A percentile compares a stretch with the other conserved stretches of the same genome.
phyloP scores from a whole-genome alignment of 2,329 filamentous ascomycete genomes.

The Talaromyces atroroseus region DNA sequence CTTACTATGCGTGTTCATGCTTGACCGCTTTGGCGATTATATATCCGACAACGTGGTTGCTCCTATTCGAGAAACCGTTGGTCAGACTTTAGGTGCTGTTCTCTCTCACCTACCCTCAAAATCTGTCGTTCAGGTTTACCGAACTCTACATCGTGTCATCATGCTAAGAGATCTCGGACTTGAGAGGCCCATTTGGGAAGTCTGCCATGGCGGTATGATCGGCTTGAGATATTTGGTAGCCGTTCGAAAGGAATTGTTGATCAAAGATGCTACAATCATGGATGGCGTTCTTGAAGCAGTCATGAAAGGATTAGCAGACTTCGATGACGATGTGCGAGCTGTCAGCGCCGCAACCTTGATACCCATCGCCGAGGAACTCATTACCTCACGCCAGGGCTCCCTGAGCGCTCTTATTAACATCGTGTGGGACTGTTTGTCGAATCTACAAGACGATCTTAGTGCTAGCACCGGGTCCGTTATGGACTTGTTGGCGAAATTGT shows the following conservation, averaged over 20 bases:
- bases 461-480: constrained; percentile 97
- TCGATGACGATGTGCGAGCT: constrained; percentile 91
- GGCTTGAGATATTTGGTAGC: constrained; percentile 92
- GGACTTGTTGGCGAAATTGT: constrained; percentile 93
- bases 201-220: constrained; percentile 97
- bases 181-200: constrained; percentile 76
- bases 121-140: constrained; percentile 80
- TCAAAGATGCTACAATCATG: constrained; percentile 77
- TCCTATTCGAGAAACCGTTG: constrained; percentile 90
- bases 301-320: constrained; percentile 87
- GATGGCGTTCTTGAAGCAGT: constrained; percentile 89
- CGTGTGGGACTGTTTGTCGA: constrained; percentile 95
- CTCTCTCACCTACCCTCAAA: constrained; percentile 73
- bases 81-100: constrained; percentile 85
- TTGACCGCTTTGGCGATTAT: constrained; percentile 96
- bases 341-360: constrained; percentile 97
- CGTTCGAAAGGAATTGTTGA: constrained; percentile 83
- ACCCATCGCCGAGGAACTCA: constrained; percentile 92
- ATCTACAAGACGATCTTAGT: constrained; percentile 93
- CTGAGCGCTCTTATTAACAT: constrained; percentile 83
- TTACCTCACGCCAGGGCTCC: constrained; percentile 71
- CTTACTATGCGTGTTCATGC: constrained; percentile 90
- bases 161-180: constrained; percentile 79
- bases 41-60: constrained; percentile 96
- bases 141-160: constrained; percentile 78